A percentile compares a stretch with the other conserved stretches of the same genome.
phyloP scores from a whole-genome alignment of 441 rosid genomes.

The Pelargonium australe region DNA sequence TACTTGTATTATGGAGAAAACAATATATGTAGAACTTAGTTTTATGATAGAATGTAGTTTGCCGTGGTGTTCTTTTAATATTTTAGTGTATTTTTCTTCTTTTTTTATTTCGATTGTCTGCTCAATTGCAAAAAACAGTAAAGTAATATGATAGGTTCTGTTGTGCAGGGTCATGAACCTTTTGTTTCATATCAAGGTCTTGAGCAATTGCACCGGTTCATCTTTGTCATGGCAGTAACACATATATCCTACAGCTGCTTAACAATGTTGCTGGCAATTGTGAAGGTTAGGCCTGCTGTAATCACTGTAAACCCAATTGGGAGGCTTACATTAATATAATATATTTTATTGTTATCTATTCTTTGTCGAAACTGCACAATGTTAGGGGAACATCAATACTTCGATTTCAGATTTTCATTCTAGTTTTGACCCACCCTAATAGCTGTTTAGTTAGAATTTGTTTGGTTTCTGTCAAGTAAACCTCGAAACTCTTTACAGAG shows the following conservation, averaged over 20 bases:
- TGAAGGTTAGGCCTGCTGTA: slow-evolving; percentile 45
- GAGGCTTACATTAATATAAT: background rate
- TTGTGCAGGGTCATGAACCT: slow-evolving; percentile 68
- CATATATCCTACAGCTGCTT: slow-evolving; percentile 86
- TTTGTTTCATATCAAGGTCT: slow-evolving; percentile 85
- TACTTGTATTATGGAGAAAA: background rate
- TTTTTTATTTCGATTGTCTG: background rate
- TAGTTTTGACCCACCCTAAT: background rate
- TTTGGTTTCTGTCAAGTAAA: background rate
- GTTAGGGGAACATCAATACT: background rate
- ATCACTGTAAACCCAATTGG: slow-evolving; percentile 8
- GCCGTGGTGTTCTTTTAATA: background rate
- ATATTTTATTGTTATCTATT: background rate
- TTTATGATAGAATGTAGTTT: slow-evolving; percentile 10
- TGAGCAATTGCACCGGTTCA: slow-evolving; percentile 93
- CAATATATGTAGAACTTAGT: background rate
- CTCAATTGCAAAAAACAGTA: background rate
- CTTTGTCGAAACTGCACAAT: background rate
- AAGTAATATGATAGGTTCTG: slow-evolving; percentile 14
- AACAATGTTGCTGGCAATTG: slow-evolving; percentile 85
- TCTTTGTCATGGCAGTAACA: slow-evolving; percentile 91
- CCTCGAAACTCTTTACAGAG: background rate
- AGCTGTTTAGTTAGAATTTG: background rate
- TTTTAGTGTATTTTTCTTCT: background rate
- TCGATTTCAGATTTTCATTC: background rate